Evolutionary conservation across 2,329 filamentous ascomycete species (phyloP).

Genomic region (Neodidymelliopsis sp.): DNA sequence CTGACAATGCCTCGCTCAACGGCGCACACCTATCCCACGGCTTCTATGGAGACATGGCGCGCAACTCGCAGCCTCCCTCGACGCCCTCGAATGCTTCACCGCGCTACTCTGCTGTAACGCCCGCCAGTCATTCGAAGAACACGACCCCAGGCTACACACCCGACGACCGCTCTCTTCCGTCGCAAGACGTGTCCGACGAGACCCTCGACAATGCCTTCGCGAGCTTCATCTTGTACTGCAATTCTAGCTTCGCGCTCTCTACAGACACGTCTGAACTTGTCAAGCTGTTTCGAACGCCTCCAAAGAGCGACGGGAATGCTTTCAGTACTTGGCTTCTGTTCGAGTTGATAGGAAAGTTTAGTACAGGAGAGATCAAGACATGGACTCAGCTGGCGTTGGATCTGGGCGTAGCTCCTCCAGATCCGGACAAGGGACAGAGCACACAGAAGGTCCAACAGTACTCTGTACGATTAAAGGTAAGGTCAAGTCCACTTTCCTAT

Average conservation of each 20-base stretch:
- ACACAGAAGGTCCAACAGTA: slow-evolving; percentile 95
- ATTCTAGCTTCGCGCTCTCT: slow-evolving; percentile 76
- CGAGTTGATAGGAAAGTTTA: slow-evolving; percentile 78
- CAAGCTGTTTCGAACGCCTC: slow-evolving; percentile 79
- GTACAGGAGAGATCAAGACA: slow-evolving; percentile 85
- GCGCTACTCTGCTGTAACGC: slow-evolving; percentile 48
- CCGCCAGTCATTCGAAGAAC: slow-evolving; percentile 46
- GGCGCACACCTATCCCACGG: slow-evolving; percentile 39
- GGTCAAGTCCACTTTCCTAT: slow-evolving; percentile 10
- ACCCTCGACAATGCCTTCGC: slow-evolving; percentile 85
- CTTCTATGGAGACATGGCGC: slow-evolving; percentile 50
- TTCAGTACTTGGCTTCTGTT: slow-evolving; percentile 82
- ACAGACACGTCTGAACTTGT: slow-evolving; percentile 75
- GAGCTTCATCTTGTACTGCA: slow-evolving; percentile 87
- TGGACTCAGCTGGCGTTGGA: slow-evolving; percentile 89
- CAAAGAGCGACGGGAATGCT: slow-evolving; percentile 85
- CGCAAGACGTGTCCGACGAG: slow-evolving; percentile 70
- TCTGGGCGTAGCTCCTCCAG: slow-evolving; percentile 87
- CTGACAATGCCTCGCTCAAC: slow-evolving; percentile 44
- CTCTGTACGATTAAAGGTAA: slow-evolving; percentile 86
- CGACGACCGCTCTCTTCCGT: slow-evolving; percentile 66
- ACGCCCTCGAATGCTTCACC: slow-evolving; percentile 49
- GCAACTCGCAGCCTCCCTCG: slow-evolving; percentile 47
- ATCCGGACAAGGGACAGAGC: slow-evolving; percentile 82
- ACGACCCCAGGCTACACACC: slow-evolving; percentile 45